Conservation (phyloP, 305 asterid genomes). For the Solanum hybrid region DNA sequence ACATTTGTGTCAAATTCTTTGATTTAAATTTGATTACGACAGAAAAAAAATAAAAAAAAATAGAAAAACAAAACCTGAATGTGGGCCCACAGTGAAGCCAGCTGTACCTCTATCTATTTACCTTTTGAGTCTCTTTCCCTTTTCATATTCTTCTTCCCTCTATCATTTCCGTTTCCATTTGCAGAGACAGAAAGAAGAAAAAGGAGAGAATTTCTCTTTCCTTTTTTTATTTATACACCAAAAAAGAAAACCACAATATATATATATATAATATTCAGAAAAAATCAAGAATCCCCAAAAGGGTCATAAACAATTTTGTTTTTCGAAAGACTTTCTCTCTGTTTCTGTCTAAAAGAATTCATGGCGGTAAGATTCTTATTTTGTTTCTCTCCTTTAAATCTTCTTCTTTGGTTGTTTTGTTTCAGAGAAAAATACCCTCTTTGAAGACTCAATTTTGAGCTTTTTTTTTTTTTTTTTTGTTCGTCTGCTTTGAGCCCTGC, state of each 20-base stretch:
- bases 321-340: neutral
- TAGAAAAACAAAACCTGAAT: neutral
- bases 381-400: neutral
- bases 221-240: neutral
- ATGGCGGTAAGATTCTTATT: neutral
- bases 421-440: neutral
- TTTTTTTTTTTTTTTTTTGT: neutral
- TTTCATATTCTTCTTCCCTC: constrained; percentile 6
- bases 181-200: neutral
- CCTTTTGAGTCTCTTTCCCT: neutral
- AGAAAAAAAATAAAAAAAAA: neutral
- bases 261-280: too few species aligned
- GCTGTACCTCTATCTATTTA: neutral
- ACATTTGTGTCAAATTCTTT: neutral
- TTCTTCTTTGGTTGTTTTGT: neutral
- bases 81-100: neutral
- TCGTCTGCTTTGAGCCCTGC: neutral
- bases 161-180: constrained; percentile 11
- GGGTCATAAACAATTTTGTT: neutral
- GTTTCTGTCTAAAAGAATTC: neutral
- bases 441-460: neutral
- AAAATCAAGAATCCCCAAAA: neutral
- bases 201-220: constrained; percentile 8
- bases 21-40: neutral
- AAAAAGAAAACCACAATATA: neutral